A percentile compares a stretch with the other conserved stretches of the same genome.
phyloP scores from a whole-genome alignment of 495 filamentous ascomycete genomes.

The Collariella sp. region DNA sequence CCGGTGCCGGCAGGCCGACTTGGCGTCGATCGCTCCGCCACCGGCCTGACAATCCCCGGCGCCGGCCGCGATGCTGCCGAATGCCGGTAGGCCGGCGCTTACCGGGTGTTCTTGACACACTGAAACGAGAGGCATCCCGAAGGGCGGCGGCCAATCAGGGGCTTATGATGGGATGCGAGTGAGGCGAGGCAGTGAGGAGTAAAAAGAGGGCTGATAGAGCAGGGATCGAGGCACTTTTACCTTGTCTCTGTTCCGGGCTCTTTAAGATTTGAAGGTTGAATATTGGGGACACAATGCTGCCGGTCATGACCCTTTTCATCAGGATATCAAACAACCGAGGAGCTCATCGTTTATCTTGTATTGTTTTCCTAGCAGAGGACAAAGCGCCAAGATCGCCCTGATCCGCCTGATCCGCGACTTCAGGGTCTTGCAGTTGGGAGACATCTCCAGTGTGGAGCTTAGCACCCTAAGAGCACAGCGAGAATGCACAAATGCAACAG shows the following conservation, averaged over 20 bases:
- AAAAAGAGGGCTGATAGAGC: no score
- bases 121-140: no score
- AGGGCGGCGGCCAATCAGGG: no score
- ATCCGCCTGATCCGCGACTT: neutral
- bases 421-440: neutral
- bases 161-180: no score
- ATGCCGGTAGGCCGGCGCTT: neutral
- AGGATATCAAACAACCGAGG: neutral
- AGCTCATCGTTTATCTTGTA: neutral
- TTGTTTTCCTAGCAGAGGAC: no score
- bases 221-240: no score
- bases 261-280: no score
- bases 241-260: no score
- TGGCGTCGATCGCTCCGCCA: constrained; percentile 1
- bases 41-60: neutral
- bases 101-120: no score
- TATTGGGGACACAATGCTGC: neutral
- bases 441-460: neutral
- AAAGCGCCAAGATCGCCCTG: neutral
- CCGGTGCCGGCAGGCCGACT: constrained; percentile 11
- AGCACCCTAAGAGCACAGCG: no score
- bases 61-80: neutral
- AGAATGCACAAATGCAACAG: no score
- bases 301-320: constrained; percentile 4
- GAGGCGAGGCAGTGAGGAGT: no score